Percentiles rank a stretch among this genome's conserved stretches.
phyloP scores from a whole-genome alignment of 2,329 filamentous ascomycete genomes.

The Leptographium radiaticola region DNA sequence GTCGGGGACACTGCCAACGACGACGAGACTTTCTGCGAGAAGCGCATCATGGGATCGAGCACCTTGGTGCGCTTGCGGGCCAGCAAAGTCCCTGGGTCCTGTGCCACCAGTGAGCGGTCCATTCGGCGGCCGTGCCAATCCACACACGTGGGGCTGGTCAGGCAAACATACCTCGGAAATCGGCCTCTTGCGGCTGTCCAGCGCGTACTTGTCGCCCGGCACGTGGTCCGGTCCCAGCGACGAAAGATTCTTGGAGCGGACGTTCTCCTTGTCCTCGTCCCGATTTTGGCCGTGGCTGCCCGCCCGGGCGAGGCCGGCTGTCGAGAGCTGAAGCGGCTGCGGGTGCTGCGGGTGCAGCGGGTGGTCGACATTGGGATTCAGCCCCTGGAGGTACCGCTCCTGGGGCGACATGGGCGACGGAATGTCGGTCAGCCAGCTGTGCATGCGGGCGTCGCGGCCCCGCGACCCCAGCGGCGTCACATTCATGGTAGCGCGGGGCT shows the following conservation, averaged over 20 bases:
- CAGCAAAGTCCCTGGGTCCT: background rate
- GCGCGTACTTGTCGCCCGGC: background rate
- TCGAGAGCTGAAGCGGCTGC: conserved; percentile 6
- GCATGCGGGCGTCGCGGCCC: conserved; percentile 8
- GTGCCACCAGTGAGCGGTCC: background rate
- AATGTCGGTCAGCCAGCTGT: conserved; percentile 11
- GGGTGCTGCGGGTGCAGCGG: conserved; percentile 13
- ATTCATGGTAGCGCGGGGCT: background rate
- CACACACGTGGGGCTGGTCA: background rate
- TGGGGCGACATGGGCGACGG: conserved; percentile 9
- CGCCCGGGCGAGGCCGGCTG: background rate
- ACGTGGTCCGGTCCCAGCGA: background rate
- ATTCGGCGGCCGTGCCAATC: background rate
- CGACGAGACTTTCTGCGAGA: conserved; percentile 9
- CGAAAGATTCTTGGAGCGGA: background rate
- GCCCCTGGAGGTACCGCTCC: conserved; percentile 11
- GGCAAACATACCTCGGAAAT: conserved; percentile 1
- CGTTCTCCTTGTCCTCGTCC: conserved; percentile 1
- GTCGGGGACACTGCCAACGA: conserved; percentile 4
- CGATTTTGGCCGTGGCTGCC: background rate
- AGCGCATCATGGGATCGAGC: conserved; percentile 9
- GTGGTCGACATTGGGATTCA: conserved; percentile 9
- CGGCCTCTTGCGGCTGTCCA: conserved; percentile 7
- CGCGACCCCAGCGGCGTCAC: background rate
- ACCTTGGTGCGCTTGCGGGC: conserved; percentile 8